Percentiles rank a stretch among this genome's conserved stretches.
Evolutionary conservation across 129 eudicot genomes (phyloP).

Genomic region (Lactuca saligna): DNA sequence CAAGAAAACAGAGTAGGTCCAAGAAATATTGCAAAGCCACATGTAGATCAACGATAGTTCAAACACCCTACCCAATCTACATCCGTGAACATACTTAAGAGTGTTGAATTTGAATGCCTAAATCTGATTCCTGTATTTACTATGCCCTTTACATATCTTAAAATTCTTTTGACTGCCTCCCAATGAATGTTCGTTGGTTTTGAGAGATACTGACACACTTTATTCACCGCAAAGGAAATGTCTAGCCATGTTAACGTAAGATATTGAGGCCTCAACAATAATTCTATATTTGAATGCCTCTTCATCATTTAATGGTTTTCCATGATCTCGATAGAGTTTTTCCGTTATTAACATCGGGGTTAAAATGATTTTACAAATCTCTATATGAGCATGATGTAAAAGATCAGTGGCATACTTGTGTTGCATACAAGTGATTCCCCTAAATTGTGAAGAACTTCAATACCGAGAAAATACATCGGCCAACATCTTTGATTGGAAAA

Average conservation of each 20-base stretch:
- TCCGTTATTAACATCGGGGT: not conserved
- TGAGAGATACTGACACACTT: not conserved
- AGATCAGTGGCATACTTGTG: too few species aligned
- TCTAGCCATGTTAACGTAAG: not conserved
- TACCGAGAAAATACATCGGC: not conserved
- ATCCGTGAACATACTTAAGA: not conserved
- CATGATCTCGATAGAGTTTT: not conserved
- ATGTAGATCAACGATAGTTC: too few species aligned
- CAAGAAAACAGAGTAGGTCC: too few species aligned
- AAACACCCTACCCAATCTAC: not conserved
- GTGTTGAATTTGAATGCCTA: not conserved
- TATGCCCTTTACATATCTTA: not conserved
- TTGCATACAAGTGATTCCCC: too few species aligned
- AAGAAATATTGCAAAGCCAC: too few species aligned
- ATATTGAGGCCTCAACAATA: slow-evolving; percentile 3
- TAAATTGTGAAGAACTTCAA: too few species aligned
- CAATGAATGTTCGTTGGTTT: not conserved
- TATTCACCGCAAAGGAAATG: not conserved
- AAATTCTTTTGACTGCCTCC: not conserved
- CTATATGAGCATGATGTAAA: not conserved
- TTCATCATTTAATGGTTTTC: not conserved
- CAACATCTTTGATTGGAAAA: slow-evolving; percentile 2
- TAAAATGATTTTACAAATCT: not conserved
- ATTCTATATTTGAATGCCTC: not conserved
- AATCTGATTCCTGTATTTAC: not conserved